Conservation (phyloP, 345 rosid species). For the Angophora floribunda region DNA sequence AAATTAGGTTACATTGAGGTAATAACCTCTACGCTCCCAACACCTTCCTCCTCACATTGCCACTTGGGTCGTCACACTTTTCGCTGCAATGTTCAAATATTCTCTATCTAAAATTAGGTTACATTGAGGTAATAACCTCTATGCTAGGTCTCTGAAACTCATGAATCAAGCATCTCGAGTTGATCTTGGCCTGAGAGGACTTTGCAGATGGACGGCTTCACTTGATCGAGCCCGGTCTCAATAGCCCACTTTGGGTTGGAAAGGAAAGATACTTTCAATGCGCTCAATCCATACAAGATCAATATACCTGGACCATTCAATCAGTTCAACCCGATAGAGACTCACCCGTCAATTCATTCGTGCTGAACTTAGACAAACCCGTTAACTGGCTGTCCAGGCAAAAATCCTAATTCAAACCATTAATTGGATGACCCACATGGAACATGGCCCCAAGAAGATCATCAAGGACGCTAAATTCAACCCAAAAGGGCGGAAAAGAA, state of each 20-base stretch:
- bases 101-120: no score
- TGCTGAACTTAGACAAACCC: not conserved
- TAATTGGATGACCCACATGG: not conserved
- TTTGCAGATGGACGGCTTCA: not conserved
- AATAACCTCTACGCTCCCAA: not conserved
- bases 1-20: not conserved
- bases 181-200: not conserved
- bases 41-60: no score
- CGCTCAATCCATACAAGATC: not conserved
- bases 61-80: no score
- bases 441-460: not conserved
- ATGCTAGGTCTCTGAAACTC: not conserved
- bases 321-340: not conserved
- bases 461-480: not conserved
- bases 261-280: not conserved
- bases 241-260: not conserved
- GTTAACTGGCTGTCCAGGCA: not conserved
- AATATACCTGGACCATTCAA: not conserved
- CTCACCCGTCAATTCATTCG: not conserved
- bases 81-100: no score
- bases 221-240: no score
- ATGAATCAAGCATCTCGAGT: not conserved
- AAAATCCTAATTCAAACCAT: not conserved
- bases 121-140: not conserved
- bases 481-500: not conserved